These are phyloP conservation scores for Clohesyomyces aquaticus DNA, from an alignment of 495 filamentous ascomycete species.

Conservation along the genomic window DNA sequence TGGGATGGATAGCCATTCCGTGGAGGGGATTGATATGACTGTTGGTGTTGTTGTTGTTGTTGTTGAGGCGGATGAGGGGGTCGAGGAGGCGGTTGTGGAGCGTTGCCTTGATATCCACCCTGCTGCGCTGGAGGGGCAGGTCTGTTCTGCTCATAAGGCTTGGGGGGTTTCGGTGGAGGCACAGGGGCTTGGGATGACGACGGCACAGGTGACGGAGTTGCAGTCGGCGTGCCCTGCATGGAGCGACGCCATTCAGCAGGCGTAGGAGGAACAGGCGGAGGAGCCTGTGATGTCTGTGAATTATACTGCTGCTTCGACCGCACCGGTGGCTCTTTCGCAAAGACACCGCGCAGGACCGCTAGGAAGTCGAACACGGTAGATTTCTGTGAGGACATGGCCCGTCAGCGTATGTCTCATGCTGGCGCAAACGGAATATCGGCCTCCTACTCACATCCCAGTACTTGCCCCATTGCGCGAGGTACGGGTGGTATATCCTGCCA, in stretches of 20 bases:
- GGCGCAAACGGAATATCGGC: background rate
- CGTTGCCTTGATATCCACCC: conserved; percentile 12
- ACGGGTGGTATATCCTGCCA: conserved; percentile 93
- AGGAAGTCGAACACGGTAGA: conserved; percentile 81
- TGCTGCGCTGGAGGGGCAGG: conserved; percentile 25
- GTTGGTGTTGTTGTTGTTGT: conserved; percentile 24
- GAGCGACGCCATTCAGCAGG: conserved; percentile 62
- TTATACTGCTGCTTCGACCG: conserved; percentile 62
- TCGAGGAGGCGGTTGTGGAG: conserved; percentile 30
- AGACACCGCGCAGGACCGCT: conserved; percentile 80
- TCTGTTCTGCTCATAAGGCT: conserved; percentile 42
- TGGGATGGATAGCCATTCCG: conserved; percentile 8
- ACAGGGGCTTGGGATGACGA: conserved; percentile 44
- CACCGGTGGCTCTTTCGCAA: conserved; percentile 92
- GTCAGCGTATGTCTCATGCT: conserved; percentile 1
- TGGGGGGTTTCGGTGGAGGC: conserved; percentile 49
- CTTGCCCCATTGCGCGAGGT: conserved; percentile 83
- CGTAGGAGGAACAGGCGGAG: conserved; percentile 69
- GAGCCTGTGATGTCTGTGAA: conserved; percentile 47
- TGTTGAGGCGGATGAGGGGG: conserved; percentile 38
- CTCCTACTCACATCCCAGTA: conserved; percentile 83
- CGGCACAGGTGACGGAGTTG: conserved; percentile 51
- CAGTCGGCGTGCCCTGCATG: conserved; percentile 40
- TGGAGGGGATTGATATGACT: too few species aligned
- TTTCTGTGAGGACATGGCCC: conserved; percentile 56